phyloP scores from a whole-genome alignment of 2,329 filamentous ascomycete species.

The Pochonia chlamydosporia region DNA sequence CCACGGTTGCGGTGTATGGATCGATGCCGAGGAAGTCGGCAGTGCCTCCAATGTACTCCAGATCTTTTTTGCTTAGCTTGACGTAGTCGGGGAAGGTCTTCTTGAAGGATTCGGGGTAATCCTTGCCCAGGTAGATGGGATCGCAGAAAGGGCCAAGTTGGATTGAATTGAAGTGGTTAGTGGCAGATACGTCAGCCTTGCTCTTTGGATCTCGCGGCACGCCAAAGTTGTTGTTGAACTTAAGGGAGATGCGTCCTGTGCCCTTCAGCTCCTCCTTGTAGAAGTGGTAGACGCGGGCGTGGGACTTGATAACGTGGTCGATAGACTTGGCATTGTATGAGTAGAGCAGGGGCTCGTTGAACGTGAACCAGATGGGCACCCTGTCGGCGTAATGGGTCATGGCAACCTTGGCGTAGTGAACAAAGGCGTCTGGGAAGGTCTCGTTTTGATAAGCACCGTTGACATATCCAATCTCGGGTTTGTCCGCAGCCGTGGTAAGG shows the following conservation, averaged over 20 bases:
- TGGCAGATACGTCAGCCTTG: conserved; percentile 36
- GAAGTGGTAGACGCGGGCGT: conserved; percentile 45
- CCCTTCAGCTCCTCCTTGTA: conserved; percentile 49
- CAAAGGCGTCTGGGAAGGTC: conserved; percentile 43
- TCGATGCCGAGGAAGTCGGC: conserved; percentile 53
- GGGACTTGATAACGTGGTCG: conserved; percentile 38
- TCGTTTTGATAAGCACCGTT: conserved; percentile 40
- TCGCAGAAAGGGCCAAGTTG: conserved; percentile 46
- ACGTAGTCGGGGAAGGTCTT: conserved; percentile 38
- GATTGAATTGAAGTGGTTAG: conserved; percentile 40
- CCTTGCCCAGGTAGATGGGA: conserved; percentile 43
- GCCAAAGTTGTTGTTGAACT: conserved; percentile 45
- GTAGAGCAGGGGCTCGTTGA: conserved; percentile 44
- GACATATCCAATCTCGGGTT: conserved; percentile 29
- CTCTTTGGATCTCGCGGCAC: conserved; percentile 36
- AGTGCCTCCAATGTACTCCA: conserved; percentile 43
- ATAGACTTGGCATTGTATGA: conserved; percentile 31
- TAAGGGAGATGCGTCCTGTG: conserved; percentile 42
- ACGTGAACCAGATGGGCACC: conserved; percentile 46
- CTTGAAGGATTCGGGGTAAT: conserved; percentile 43
- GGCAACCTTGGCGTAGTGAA: conserved; percentile 47
- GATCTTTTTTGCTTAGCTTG: conserved; percentile 39
- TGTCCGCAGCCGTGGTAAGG: conserved; percentile 14
- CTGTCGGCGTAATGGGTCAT: conserved; percentile 46
- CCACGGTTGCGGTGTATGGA: conserved; percentile 50